phyloP scores from a whole-genome alignment of 768 basidiomycete genomes.

The Lentinula boryana region DNA sequence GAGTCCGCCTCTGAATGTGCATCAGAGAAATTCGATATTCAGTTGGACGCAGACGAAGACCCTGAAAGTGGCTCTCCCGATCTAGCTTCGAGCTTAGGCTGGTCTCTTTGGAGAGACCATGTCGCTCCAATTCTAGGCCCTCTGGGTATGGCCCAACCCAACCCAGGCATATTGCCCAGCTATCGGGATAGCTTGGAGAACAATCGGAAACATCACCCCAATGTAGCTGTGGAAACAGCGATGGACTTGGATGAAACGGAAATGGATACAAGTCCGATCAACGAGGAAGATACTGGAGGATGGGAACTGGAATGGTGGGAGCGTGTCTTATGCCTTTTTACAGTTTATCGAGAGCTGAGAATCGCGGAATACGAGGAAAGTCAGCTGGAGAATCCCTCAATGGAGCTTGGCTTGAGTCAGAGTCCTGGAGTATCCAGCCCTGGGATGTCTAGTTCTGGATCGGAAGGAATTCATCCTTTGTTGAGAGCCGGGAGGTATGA shows the following conservation, averaged over 20 bases:
- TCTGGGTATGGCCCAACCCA: not conserved
- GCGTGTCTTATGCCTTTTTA: slow-evolving; percentile 40
- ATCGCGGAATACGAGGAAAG: slow-evolving; percentile 18
- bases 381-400: not conserved
- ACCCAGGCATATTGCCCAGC: not conserved
- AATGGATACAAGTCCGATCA: not conserved
- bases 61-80: not conserved
- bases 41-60: not conserved
- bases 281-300: not conserved
- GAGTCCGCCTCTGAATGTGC: slow-evolving; percentile 9
- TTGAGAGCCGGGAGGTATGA: slow-evolving; percentile 44
- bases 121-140: not conserved
- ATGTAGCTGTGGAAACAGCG: slow-evolving; percentile 13
- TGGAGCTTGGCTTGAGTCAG: not conserved
- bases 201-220: not conserved
- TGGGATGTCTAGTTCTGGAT: not conserved
- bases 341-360: slow-evolving; percentile 51
- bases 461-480: slow-evolving; percentile 10
- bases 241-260: slow-evolving; percentile 11
- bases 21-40: slow-evolving; percentile 13
- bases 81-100: not conserved
- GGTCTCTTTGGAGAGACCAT: not conserved
- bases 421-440: not conserved
- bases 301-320: slow-evolving; percentile 29
- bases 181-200: not conserved